Conservation (phyloP, 2,329 filamentous ascomycete species). For the Claviceps purpurea region DNA sequence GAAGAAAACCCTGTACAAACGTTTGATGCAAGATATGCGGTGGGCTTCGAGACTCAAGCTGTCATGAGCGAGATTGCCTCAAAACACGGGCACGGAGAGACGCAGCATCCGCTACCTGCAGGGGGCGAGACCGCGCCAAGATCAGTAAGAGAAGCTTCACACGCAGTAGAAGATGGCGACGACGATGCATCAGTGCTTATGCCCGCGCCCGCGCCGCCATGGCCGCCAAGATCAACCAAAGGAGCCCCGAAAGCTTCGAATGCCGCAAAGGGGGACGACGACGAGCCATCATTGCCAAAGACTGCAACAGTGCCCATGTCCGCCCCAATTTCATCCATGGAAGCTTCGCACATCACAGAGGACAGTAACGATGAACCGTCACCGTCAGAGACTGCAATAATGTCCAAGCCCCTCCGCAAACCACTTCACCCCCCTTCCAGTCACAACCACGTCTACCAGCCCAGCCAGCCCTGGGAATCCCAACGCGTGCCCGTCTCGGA, state of each 20-base stretch:
- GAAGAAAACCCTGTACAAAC: not conserved
- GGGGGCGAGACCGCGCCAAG: not conserved
- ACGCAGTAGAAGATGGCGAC: not conserved
- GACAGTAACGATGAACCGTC: not conserved
- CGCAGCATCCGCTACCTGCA: too few relatives aligned
- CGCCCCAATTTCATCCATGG: not conserved
- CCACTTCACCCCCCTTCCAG: constrained; percentile 14
- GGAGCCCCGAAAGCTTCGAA: not conserved
- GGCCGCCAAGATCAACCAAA: not conserved
- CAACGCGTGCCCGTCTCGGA: constrained; percentile 38
- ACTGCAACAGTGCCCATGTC: not conserved
- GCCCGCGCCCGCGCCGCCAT: not conserved
- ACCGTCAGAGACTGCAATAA: not conserved
- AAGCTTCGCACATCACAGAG: not conserved
- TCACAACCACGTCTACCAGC: constrained; percentile 6
- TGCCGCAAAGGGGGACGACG: not conserved
- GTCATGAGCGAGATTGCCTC: constrained; percentile 20
- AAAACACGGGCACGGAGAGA: constrained; percentile 8
- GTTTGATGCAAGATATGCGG: constrained; percentile 11
- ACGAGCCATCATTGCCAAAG: not conserved
- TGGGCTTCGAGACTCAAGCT: constrained; percentile 22
- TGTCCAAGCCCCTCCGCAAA: constrained; percentile 12
- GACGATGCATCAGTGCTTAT: too few relatives aligned
- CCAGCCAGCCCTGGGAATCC: constrained; percentile 21
- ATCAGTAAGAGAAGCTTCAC: not conserved